A percentile compares a stretch with the other conserved stretches of the same genome.
Conservation (phyloP, 1,284 basidiomycete genomes). For the Ustilago hordei region DNA sequence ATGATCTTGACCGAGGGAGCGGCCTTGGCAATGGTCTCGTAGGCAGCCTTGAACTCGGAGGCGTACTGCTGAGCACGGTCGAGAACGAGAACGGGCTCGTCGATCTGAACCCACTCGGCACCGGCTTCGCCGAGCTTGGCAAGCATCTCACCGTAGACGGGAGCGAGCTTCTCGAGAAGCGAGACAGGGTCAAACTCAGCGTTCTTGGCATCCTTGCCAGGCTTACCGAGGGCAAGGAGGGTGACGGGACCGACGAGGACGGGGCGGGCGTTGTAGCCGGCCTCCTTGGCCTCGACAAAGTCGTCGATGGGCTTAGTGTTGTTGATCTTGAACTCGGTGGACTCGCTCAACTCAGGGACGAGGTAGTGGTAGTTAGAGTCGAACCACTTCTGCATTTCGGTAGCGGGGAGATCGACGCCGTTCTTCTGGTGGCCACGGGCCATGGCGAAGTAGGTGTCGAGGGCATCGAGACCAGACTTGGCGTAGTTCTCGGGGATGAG, state of each 20-base stretch:
- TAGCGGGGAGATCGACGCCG: constrained; percentile 94
- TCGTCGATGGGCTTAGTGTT: constrained; percentile 92
- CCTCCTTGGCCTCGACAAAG: constrained; percentile 92
- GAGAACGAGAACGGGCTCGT: constrained; percentile 95
- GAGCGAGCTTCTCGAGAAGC: constrained; percentile 88
- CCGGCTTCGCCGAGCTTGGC: constrained; percentile 91
- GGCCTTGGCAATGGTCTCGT: constrained; percentile 83
- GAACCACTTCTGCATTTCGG: constrained; percentile 99
- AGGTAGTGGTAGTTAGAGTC: constrained; percentile 99
- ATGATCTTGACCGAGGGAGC: constrained; percentile 84
- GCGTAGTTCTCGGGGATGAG: constrained; percentile 95
- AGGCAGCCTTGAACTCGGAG: constrained; percentile 84
- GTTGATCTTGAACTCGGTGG: constrained; percentile 92
- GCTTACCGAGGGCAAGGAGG: constrained; percentile 93
- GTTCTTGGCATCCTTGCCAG: constrained; percentile 82
- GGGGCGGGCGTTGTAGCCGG: constrained; percentile 91
- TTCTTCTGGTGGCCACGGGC: constrained; percentile 94
- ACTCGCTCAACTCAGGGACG: constrained; percentile 94
- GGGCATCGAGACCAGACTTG: constrained; percentile 84
- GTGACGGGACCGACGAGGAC: constrained; percentile 96
- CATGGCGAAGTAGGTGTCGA: constrained; percentile 93
- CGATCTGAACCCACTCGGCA: constrained; percentile 93
- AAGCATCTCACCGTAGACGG: constrained; percentile 91
- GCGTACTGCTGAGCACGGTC: constrained; percentile 85
- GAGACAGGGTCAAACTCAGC: constrained; percentile 89